A percentile compares a stretch with the other conserved stretches of the same genome.
These are phyloP conservation scores for Fusarium chaquense DNA, from an alignment of 2,329 filamentous ascomycete species.

Conservation along the genomic window DNA sequence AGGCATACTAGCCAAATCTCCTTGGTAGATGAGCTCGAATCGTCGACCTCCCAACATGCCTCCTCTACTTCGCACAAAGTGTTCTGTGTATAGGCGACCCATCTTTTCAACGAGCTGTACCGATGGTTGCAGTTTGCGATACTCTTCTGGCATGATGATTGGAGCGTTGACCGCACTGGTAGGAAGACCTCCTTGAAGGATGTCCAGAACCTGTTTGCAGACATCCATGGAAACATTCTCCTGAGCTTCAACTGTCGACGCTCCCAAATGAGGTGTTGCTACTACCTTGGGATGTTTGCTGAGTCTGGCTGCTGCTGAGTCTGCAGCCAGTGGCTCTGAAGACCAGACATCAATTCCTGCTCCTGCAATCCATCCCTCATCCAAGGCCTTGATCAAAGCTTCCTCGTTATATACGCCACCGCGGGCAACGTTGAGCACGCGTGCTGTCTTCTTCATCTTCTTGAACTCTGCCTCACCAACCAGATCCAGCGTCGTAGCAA, in stretches of 20 bases:
- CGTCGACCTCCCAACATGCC: constrained; percentile 69
- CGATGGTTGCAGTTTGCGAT: constrained; percentile 80
- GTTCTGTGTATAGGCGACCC: constrained; percentile 82
- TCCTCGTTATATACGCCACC: constrained; percentile 85
- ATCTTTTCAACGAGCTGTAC: constrained; percentile 82
- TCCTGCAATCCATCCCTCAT: constrained; percentile 78
- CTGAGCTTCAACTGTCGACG: constrained; percentile 84
- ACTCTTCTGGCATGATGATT: constrained; percentile 84
- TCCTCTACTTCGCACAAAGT: constrained; percentile 65
- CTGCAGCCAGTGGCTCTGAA: constrained; percentile 71
- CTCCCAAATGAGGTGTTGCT: constrained; percentile 82
- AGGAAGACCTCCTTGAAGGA: constrained; percentile 78
- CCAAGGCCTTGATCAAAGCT: constrained; percentile 76
- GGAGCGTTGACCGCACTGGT: constrained; percentile 84
- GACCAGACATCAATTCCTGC: constrained; percentile 86
- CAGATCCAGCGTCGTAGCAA: constrained; percentile 81
- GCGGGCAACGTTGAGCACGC: constrained; percentile 82
- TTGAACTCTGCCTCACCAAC: constrained; percentile 74
- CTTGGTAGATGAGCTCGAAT: constrained; percentile 83
- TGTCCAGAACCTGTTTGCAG: constrained; percentile 81
- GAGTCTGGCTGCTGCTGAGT: constrained; percentile 70
- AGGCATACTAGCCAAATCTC: constrained; percentile 75
- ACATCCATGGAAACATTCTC: constrained; percentile 88
- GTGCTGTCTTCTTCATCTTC: constrained; percentile 78
- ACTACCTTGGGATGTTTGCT: constrained; percentile 78